Conservation (phyloP, 495 filamentous ascomycete genomes). For the Oleoguttula mirabilis region DNA sequence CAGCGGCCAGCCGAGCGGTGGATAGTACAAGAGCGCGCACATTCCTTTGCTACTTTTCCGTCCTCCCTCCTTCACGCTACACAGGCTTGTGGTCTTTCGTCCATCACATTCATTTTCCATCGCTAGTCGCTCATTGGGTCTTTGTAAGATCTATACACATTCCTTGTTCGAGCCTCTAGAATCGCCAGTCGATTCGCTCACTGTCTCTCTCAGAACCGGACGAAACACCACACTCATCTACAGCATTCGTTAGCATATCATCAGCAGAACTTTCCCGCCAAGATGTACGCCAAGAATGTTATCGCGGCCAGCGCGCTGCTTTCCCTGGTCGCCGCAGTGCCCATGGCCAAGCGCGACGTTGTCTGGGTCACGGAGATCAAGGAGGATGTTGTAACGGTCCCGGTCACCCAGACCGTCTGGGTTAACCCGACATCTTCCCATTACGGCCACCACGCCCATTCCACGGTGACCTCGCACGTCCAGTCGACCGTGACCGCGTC, state of each 20-base stretch:
- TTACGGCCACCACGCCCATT: constrained; percentile 11
- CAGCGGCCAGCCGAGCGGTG: too few species aligned
- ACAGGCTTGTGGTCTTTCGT: background rate
- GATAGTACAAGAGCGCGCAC: too few species aligned
- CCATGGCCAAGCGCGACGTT: constrained; percentile 29
- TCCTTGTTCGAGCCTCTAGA: background rate
- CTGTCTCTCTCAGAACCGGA: background rate
- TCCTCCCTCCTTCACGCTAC: background rate
- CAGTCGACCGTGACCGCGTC: constrained; percentile 9
- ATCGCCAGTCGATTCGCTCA: constrained; percentile 1
- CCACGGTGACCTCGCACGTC: background rate
- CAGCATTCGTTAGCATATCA: background rate
- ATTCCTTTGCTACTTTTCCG: too few species aligned
- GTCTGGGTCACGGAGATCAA: constrained; percentile 29
- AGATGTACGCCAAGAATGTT: constrained; percentile 23
- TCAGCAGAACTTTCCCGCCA: constrained; percentile 4
- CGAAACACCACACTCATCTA: background rate
- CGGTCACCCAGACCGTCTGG: constrained; percentile 30
- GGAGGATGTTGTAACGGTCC: constrained; percentile 28
- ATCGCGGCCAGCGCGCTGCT: constrained; percentile 24
- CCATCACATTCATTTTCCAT: background rate
- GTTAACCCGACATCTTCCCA: constrained; percentile 17
- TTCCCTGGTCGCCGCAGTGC: constrained; percentile 27
- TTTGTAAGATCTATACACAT: background rate
- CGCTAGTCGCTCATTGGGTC: background rate